Conservation (phyloP, 78 protist genomes). For the slime mould (Dictyostelium discoideum) region dicty_2.7 NC_007089.4:2227501-2228000, state of each 20-base stretch:
- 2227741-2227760: slow-evolving; percentile 80
- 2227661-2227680: slow-evolving; percentile 96
- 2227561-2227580: slow-evolving; percentile 97
- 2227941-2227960: slow-evolving; percentile 89
- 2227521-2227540: slow-evolving; percentile 87
- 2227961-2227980: slow-evolving; percentile 95
- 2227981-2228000: slow-evolving; percentile 95
- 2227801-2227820: slow-evolving; percentile 91
- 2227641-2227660: slow-evolving; percentile 93
- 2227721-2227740: slow-evolving; percentile 93
- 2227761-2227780: slow-evolving; percentile 94
- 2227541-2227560: slow-evolving; percentile 95
- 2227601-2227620: slow-evolving; percentile 94
- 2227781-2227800: slow-evolving; percentile 95
- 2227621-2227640: slow-evolving; percentile 93
- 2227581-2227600: slow-evolving; percentile 97
- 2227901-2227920: slow-evolving; percentile 89
- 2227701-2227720: slow-evolving; percentile 88
- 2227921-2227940: slow-evolving; percentile 96
- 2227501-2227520: slow-evolving; percentile 96
- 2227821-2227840: slow-evolving; percentile 94
- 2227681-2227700: slow-evolving; percentile 94
- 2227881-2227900: slow-evolving; percentile 95
- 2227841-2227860: slow-evolving; percentile 88
- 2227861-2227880: slow-evolving; percentile 95